Percentiles rank a stretch among this genome's conserved stretches.
Conservation (phyloP, 140 eudicot species). For the Ambrosia hybrid region DNA sequence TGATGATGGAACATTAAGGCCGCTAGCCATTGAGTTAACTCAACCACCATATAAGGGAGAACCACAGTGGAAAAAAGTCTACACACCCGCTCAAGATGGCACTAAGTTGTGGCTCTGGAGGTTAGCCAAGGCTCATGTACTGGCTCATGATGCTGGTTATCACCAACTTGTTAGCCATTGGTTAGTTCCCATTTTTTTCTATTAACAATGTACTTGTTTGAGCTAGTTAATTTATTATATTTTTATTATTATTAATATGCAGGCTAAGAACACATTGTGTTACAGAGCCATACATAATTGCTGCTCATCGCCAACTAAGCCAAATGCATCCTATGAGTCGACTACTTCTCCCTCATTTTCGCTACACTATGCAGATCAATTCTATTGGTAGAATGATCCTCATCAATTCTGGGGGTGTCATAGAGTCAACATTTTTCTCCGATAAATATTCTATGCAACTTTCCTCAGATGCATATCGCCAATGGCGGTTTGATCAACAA, state of each 20-base stretch:
- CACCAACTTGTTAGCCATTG: slow-evolving; percentile 56
- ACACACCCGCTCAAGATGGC: slow-evolving; percentile 44
- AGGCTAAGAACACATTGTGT: slow-evolving; percentile 48
- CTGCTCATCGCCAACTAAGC: slow-evolving; percentile 60
- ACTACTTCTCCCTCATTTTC: slow-evolving; percentile 61
- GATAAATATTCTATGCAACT: slow-evolving; percentile 42
- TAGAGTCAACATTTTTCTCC: slow-evolving; percentile 41
- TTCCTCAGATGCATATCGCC: slow-evolving; percentile 38
- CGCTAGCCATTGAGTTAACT: slow-evolving; percentile 51
- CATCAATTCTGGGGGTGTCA: slow-evolving; percentile 50
- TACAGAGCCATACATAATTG: slow-evolving; percentile 53
- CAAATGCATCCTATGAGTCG: slow-evolving; percentile 57
- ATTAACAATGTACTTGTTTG: background rate
- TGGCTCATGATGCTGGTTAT: slow-evolving; percentile 48
- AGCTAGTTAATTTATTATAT: background rate
- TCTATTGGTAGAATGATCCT: slow-evolving; percentile 49
- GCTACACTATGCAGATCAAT: slow-evolving; percentile 64
- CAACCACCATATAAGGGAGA: slow-evolving; percentile 40
- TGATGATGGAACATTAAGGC: slow-evolving; percentile 34
- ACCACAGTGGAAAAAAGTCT: slow-evolving; percentile 52
- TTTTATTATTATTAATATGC: background rate
- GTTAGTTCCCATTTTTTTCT: slow-evolving; percentile 20
- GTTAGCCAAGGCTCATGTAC: slow-evolving; percentile 73
- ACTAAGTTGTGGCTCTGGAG: slow-evolving; percentile 52
- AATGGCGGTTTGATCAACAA: slow-evolving; percentile 63